Evolutionary conservation across 129 eudicot species (phyloP).

Genomic region (Ambrosia artemisiifolia): DNA sequence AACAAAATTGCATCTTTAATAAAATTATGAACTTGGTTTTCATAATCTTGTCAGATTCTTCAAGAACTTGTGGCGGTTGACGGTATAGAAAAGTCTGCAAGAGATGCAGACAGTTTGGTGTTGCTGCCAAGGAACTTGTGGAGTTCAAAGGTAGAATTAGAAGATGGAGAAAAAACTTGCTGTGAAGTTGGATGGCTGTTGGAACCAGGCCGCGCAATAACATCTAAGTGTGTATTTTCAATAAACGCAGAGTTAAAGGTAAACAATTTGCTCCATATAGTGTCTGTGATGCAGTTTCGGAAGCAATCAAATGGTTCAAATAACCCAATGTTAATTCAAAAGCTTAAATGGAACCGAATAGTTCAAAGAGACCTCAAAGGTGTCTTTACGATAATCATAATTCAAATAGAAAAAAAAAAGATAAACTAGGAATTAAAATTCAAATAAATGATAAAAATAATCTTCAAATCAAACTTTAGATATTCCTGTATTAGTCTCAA

Average conservation of each 20-base stretch:
- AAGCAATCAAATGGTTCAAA: too few species aligned
- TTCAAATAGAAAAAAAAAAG: too few species aligned
- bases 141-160: slow-evolving; percentile 56
- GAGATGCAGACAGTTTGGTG: slow-evolving; percentile 46
- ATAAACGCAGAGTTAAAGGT: slow-evolving; percentile 56
- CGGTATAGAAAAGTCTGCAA: slow-evolving; percentile 23
- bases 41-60: slow-evolving; percentile 40
- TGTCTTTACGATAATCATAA: too few species aligned
- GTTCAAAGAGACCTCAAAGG: too few species aligned
- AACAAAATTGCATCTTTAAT: background rate
- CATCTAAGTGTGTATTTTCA: slow-evolving; percentile 76
- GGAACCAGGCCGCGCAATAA: slow-evolving; percentile 53
- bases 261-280: slow-evolving; percentile 13
- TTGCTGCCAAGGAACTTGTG: slow-evolving; percentile 82
- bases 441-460: too few species aligned
- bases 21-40: background rate
- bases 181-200: slow-evolving; percentile 90
- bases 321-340: too few species aligned
- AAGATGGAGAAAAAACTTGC: slow-evolving; percentile 47
- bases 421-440: too few species aligned
- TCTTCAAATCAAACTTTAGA: too few species aligned
- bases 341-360: too few species aligned
- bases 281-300: background rate
- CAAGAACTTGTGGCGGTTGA: slow-evolving; percentile 42
- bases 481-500: too few species aligned